Evolutionary conservation across 306 rosid genomes (phyloP).

Genomic region (cucumber (Cucumis sativus)): DNA sequence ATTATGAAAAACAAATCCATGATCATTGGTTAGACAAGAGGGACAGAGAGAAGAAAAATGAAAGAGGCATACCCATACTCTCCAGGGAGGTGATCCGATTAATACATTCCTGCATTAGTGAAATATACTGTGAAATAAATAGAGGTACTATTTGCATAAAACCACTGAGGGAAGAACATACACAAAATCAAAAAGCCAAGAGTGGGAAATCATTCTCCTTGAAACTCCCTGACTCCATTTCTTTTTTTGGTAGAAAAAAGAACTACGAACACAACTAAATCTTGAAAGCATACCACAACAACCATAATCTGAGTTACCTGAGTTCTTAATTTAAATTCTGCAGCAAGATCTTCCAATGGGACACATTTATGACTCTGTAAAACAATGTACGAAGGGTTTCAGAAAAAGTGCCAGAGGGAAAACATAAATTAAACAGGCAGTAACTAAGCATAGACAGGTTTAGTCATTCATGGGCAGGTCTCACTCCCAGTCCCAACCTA

Average conservation of each 20-base stretch:
- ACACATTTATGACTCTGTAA: constrained; percentile 84
- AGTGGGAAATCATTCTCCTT: background rate
- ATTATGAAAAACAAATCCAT: background rate
- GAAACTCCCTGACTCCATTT: background rate
- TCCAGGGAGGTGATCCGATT: constrained; percentile 79
- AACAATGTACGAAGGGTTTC: background rate
- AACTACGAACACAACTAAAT: background rate
- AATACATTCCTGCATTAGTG: constrained; percentile 72
- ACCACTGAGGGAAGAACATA: background rate
- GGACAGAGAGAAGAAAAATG: background rate
- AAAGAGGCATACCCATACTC: constrained; percentile 49
- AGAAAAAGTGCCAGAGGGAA: background rate
- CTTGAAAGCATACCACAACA: background rate
- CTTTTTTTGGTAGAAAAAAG: background rate
- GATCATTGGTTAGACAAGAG: background rate
- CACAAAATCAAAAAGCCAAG: background rate
- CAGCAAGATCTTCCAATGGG: constrained; percentile 93
- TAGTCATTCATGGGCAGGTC: background rate
- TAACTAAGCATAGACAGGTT: background rate
- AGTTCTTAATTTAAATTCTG: constrained; percentile 77
- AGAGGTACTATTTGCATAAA: background rate
- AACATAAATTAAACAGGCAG: background rate
- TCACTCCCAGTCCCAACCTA: background rate
- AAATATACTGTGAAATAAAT: constrained; percentile 3
- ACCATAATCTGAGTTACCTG: constrained; percentile 41